Base-by-base conservation (phyloP, 2,329 filamentous ascomycete genomes). In the Chaetomium olivaceum region DNA sequence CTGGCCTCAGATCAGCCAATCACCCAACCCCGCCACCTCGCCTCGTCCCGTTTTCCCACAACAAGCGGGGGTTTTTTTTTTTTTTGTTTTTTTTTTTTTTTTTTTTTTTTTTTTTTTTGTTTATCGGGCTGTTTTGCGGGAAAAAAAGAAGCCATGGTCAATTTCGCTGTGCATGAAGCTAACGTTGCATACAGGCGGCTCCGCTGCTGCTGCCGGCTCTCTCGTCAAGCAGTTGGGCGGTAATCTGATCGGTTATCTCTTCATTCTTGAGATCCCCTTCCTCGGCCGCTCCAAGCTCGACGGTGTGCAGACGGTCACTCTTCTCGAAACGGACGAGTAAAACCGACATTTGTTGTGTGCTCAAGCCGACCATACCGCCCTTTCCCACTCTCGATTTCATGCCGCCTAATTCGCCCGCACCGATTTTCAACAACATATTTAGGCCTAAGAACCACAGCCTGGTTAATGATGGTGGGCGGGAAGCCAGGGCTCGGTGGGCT, bases 211-310 rank as follows among this genome's bases (percentile, higher is more conserved):
- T 67, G 94, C 93, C 23, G 93, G 91, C 69, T 86, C 91, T 68
- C 89, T 99, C 66, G 91, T 98, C 73, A 85, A 89, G 77, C 88
- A 96, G 79, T 87, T 96, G 70, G 92, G 93, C 71, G 95, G 93
- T 71, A 83, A 87, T n/a, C 83, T 98, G 56, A 80, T 97, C 66
- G 94, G 92, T 73, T 98, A 91, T 80, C 82, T 97, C 69, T 99
- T 99, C 83, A 91, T 99, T 74, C 91, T 98, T 77, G 94, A 98
- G 80, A 90, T 99, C 70, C 90, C 93, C 73, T 94, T 95, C 80
- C 87, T 99, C 72, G 95, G 95, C 72, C 88, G 92, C 73, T 90
- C 93, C 69, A 95, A 96, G 85, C 90, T 99, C 72, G 87, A 89
- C 72, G 89, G 89, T 63, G 78, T 80, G 57, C 92, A 93, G 12